Evolutionary conservation across 2,329 filamentous ascomycete species (phyloP).

Genomic region (Apiospora koreana): DNA sequence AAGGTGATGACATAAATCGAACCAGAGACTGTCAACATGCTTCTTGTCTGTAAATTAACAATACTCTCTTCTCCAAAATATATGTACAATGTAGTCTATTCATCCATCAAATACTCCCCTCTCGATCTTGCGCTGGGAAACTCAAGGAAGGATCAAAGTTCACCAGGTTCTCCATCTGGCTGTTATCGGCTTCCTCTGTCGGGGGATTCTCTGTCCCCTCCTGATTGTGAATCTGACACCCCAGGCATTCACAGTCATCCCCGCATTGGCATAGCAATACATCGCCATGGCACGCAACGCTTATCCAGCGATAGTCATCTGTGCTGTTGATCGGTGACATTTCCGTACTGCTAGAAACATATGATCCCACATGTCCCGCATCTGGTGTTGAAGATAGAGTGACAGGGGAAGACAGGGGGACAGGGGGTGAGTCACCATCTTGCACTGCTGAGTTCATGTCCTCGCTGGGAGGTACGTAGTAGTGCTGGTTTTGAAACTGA

Average conservation of each 20-base stretch:
- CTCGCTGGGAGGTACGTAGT: neutral
- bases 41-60: too few relatives aligned
- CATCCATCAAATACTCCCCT: neutral
- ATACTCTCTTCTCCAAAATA: neutral
- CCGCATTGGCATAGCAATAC: neutral
- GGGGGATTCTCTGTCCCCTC: neutral
- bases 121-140: neutral
- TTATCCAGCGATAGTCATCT: neutral
- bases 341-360: neutral
- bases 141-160: neutral
- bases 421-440: neutral
- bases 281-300: neutral
- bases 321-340: neutral
- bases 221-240: neutral
- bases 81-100: neutral
- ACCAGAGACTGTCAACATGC: too few relatives aligned
- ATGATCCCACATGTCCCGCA: neutral
- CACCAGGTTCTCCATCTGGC: too few relatives aligned
- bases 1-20: too few relatives aligned
- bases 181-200: neutral
- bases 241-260: neutral
- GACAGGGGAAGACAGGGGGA: too few relatives aligned
- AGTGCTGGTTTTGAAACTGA: neutral
- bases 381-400: neutral
- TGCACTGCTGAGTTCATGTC: neutral